Evolutionary conservation across 2,329 filamentous ascomycete species (phyloP), one percentile per base, ranked within the genome.

Genomic region (Trichoderma endophyticum): DNA sequence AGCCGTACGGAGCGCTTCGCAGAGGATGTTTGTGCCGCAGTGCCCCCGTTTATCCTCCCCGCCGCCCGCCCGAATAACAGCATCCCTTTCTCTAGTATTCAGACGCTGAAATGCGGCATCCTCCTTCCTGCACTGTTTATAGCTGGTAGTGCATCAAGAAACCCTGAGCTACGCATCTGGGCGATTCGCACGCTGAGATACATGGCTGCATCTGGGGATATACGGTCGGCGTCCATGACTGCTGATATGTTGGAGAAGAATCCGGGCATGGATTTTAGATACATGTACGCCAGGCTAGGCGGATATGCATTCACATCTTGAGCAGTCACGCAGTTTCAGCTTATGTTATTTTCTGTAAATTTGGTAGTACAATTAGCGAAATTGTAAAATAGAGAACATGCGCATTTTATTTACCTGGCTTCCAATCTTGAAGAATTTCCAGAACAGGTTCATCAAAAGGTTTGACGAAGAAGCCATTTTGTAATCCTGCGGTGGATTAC

Each of bases 251-350:
- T 77, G 43, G 21, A 73, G 39, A 8, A 66, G 18, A n/a, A 61
- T 21, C 71, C 71, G 5, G 28, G 75, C 43, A 26, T 74, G 56
- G 71, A 69, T 2, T 78, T 76, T 26, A 76, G 76, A 74, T 71
- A 73, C 3, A 73, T 78, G 1, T 78, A 76, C 60, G 73, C 75
- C 3, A 75, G 74, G 67, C 43, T 77, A 2, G 77, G 77, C 1
- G 77, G 77, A 26, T 78, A 78, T 64, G 77, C 77, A 1, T 75
- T 77, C 60, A 74, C 76, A 1, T 75, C 76, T 24, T 76, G 34
- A 59, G 2, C n/a, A 1, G 9, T 24, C 5, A 54, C 4, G 11
- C 11, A 1, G 5, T 54, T 54, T 24, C 2, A 24, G 43, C 5
- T 24, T 14, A 24, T 24, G 21, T 56, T 15, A 11, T n/a, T 56